Evolutionary conservation across 305 asterid genomes (phyloP).

Genomic region (Fraxinus ornus): DNA sequence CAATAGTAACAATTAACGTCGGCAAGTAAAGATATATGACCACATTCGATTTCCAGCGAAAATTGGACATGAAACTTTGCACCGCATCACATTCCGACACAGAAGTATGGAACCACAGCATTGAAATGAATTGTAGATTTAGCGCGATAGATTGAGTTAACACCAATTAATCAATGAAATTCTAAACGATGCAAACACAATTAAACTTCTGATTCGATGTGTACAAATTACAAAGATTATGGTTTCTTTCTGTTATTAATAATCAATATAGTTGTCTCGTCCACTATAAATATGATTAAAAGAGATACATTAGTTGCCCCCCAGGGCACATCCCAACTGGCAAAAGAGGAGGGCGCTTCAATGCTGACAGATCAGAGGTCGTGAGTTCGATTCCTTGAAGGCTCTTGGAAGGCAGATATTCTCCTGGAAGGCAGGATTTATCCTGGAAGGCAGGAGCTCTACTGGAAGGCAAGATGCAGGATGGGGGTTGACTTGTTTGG

Average conservation of each 20-base stretch:
- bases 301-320: not conserved
- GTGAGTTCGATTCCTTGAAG: no score
- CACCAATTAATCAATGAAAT: not conserved
- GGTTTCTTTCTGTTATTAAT: not conserved
- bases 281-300: not conserved
- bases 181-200: not conserved
- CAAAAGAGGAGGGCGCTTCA: no score
- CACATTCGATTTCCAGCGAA: not conserved
- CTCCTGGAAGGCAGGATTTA: no score
- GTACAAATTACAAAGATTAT: not conserved
- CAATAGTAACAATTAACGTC: not conserved
- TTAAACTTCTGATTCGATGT: not conserved
- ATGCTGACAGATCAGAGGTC: no score
- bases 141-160: not conserved
- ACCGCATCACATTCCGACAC: not conserved
- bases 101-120: not conserved
- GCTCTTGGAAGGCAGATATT: no score
- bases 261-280: not conserved
- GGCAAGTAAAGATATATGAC: not conserved
- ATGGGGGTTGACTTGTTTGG: no score
- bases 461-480: no score
- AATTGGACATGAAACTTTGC: not conserved
- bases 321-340: no score
- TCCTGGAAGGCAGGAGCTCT: no score
- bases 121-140: not conserved